Evolutionary conservation across 2,329 filamentous ascomycete genomes (phyloP), one percentile per base, ranked within the genome.

Genomic region (Colletotrichum echinochloae): DNA sequence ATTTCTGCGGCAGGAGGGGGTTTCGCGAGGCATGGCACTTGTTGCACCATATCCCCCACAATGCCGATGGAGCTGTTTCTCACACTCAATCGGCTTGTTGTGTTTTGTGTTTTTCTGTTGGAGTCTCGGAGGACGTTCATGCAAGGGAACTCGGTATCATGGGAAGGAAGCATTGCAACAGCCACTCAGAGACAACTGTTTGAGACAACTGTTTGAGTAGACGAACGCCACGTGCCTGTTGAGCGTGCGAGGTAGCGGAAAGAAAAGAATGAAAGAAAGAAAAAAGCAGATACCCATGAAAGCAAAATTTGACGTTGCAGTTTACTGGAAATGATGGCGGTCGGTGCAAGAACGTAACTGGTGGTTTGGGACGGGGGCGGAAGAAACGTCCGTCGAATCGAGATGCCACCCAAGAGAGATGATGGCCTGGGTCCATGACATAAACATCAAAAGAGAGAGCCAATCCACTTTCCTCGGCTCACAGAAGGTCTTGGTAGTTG

Each of bases 151-250:
- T 37, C 64, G 37, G 18, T 12, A 54, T 67, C 51, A 59, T 54
- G 51, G 41, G 41, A 44, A n/a, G 64, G 59, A 60, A 60, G 69
- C 60, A 70, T 65, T 39, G 65, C 41, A 59, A 70, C 48, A 52
- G 69, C 55, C n/a, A 56, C 48, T 61, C 63, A 60, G 57, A 51
- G 37, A 71, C 18, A 60, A n/a, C n/a, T n/a, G n/a, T n/a, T n/a
- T n/a, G n/a, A n/a, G n/a, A n/a, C n/a, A n/a, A n/a, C 55, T 72
- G 68, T 68, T 65, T 48, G 67, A 71, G 63, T 68, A 72, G 59
- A 68, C 28, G 46, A 33, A 54, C 52, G 61, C 41, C 59, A 54
- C 39, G 54, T 49, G 18, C 26, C 28, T 60, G 35, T 18, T 51
- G 49, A n/a, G 55, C 62, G 63, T 11, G 56, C n/a, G 49, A 35